Base-by-base conservation (phyloP, 2,329 filamentous ascomycete genomes). In the Hymenoscyphus occultus region DNA sequence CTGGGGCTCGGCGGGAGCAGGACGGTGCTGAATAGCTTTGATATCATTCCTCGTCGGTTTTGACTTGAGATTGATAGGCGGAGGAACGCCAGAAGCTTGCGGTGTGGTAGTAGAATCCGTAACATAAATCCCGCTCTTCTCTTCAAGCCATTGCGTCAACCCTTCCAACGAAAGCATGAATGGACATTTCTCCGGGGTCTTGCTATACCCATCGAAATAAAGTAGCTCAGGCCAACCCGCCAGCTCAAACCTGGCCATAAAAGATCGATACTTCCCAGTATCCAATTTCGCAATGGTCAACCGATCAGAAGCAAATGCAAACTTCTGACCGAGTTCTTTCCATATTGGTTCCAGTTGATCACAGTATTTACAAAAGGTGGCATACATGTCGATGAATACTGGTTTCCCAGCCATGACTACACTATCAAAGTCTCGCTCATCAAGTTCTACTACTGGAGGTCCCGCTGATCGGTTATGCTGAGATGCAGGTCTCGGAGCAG, bases 291-390 rank as follows among this genome's bases (percentile, higher is more conserved):
- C 95, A 75, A 99, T 89, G 39, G 96, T 77, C 69, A 99, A 90
- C 69, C 84, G 82, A 67, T 87, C 79, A 73, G 97, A 93, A 75
- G 83, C 84, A 66, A 71, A 73, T 68, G 84, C 83, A 80, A 93
- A 98, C 79, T 92, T 89, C 67, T 83, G 82, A 66, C 93, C 94
- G 68, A 98, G 81, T 60, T 86, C 85, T 79, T 98, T 93, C 90
- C 92, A 98, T 71, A 82, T 85, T 31, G 95, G 95, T 59, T 93
- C 93, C 67, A 99, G 87, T 74, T 76, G 89, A 83, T 97, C 97
- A 90, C 95, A 99, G 85, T 98, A 93, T 95, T 76, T 62, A 77
- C 95, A 99, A 92, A 93, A 97, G 7, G 93, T 93, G n/a, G 93
- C 93, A 76, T 96, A 98, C 85, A 98, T 98, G 78, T 98, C 93